phyloP scores from a whole-genome alignment of 352 stramenopile species.

The Globisporangium okanoganense region DNA sequence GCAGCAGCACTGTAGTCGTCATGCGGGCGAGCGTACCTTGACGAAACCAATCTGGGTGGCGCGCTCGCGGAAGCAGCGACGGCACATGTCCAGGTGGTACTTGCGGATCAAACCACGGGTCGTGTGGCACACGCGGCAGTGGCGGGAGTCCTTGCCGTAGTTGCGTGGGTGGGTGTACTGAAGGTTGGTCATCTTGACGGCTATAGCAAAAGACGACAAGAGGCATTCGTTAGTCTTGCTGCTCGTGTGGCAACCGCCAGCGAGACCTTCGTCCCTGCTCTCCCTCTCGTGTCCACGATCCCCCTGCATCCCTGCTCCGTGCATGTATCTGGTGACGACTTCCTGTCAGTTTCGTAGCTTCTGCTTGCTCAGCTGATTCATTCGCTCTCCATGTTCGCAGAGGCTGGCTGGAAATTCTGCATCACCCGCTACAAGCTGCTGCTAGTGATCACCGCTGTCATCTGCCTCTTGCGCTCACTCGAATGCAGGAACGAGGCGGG shows the following conservation, averaged over 20 bases:
- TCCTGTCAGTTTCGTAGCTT: background rate
- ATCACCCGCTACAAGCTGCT: background rate
- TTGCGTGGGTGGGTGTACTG: constrained; percentile 82
- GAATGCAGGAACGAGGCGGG: background rate
- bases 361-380: background rate
- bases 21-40: constrained; percentile 64
- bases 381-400: background rate
- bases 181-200: constrained; percentile 89
- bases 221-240: background rate
- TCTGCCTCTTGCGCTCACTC: background rate
- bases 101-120: constrained; percentile 94
- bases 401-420: background rate
- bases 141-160: constrained; percentile 89
- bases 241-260: background rate
- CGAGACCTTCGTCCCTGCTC: background rate
- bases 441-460: background rate
- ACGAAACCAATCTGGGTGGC: constrained; percentile 94
- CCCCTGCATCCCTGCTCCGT: background rate
- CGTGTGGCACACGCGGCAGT: constrained; percentile 90
- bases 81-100: constrained; percentile 96
- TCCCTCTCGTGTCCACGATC: background rate
- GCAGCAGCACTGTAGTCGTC: background rate
- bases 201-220: constrained; percentile 8
- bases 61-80: constrained; percentile 94
- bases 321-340: too few relatives aligned